Base-by-base conservation (phyloP, 2,329 filamentous ascomycete genomes). In the Colletotrichum cereale region DNA sequence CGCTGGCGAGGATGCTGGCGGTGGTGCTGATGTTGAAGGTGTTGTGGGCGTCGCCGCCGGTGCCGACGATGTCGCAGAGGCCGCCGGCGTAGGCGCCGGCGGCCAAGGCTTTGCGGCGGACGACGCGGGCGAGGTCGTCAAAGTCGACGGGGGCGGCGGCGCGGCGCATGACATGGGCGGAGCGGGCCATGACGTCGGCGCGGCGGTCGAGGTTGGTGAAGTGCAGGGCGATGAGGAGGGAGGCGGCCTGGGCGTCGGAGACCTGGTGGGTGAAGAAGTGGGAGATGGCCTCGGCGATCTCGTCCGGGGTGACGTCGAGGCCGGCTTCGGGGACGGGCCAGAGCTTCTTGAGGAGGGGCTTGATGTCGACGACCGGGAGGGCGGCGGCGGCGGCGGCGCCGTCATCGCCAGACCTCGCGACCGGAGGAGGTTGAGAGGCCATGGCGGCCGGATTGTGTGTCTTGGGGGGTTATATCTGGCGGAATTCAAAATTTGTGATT, bases 21-120 rank as follows among this genome's bases (percentile, higher is more conserved):
- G 96, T 97, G 5, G 96, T 99, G 76, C 93, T 96, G 80, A 99
- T 96, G 82, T 99, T 99, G 90, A 97, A 99, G 42, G 96, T 99
- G 82, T 97, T 94, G 86, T 98, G 95, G 26, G 93, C 92, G 84
- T 99, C 96, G 78, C 96, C 96, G 75, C 96, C 96, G 10, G 96
- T 99, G 76, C 96, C 96, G 70, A 99, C 96, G 80, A 99, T 98
- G 81, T 99, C 96, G 80, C 95, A 91, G 85, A 99, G 84, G 5
- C 96, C 96, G 73, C 96, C 96, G 14, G 85, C 79, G 80, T 99
- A 99, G 11, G 82, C 83, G 10, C 95, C 95, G 78, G 94, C 91
- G 65, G 87, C 87, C 76, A 86, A 87, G 16, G 87, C 88, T 66
- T 89, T 87, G 67, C 84, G 82, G 72, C 87, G 84, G 47, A 97